Conservation (phyloP, 164 flowering plant species). For the Litsea cubeba region DNA sequence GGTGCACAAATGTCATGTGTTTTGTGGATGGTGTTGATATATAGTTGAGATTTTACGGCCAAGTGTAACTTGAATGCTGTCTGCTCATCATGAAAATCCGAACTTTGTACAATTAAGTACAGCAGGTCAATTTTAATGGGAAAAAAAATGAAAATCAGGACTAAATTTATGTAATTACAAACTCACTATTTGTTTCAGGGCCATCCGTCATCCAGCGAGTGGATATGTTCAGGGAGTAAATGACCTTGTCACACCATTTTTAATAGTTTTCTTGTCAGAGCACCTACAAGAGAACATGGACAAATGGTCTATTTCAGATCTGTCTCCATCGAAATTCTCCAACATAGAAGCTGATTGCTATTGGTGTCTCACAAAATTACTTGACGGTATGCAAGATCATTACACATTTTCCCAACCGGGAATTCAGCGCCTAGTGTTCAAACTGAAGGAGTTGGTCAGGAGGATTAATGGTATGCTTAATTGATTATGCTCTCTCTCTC, state of each 20-base stretch:
- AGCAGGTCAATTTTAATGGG: too few relatives aligned
- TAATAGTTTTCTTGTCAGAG: conserved; percentile 93
- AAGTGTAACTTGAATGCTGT: too few relatives aligned
- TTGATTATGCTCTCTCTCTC: neutral
- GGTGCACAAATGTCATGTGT: too few relatives aligned
- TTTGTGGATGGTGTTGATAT: neutral
- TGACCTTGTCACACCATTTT: conserved; percentile 92
- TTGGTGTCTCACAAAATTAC: conserved; percentile 93
- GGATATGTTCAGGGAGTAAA: conserved; percentile 99
- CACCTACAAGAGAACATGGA: conserved; percentile 70
- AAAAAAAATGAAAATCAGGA: too few relatives aligned
- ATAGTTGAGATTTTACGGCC: too few relatives aligned
- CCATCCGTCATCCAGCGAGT: conserved; percentile 98
- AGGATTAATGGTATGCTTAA: conserved; percentile 77
- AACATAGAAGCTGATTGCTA: conserved; percentile 93
- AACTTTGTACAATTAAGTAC: too few relatives aligned
- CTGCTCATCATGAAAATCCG: too few relatives aligned
- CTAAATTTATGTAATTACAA: neutral
- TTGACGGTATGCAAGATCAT: conserved; percentile 99
- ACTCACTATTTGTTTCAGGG: conserved; percentile 46
- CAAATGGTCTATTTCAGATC: conserved; percentile 61
- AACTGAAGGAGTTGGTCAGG: conserved; percentile 85
- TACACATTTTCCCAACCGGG: conserved; percentile 99
- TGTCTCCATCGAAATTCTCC: conserved; percentile 57
- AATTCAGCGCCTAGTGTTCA: conserved; percentile 93